phyloP scores from a whole-genome alignment of 257 asterid species.

The Nicotiana sylvestris region DNA sequence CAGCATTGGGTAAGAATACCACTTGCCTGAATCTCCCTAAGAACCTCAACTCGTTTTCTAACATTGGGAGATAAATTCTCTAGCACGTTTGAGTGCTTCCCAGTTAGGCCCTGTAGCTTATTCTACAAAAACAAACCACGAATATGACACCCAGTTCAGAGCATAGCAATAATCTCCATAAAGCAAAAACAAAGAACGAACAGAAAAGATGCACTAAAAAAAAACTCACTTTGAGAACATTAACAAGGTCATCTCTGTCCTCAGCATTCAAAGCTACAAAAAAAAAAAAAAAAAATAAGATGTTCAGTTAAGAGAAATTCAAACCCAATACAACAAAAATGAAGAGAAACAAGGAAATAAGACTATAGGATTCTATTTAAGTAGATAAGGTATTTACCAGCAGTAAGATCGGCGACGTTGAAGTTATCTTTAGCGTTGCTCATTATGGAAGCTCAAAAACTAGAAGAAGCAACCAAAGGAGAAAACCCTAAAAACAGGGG shows the following conservation, averaged over 20 bases:
- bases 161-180: neutral
- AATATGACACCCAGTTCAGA: neutral
- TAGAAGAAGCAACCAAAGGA: too few relatives aligned
- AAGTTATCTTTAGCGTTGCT: slow-evolving; percentile 26
- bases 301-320: neutral
- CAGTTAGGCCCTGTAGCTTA: slow-evolving; percentile 57
- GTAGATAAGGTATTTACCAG: slow-evolving; percentile 9
- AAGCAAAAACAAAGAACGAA: neutral
- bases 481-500: too few relatives aligned
- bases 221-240: slow-evolving; percentile 55
- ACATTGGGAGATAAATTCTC: slow-evolving; percentile 45
- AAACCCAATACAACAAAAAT: neutral
- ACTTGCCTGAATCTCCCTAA: slow-evolving; percentile 51
- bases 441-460: neutral
- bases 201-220: neutral
- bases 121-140: slow-evolving; percentile 27
- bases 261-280: slow-evolving; percentile 60
- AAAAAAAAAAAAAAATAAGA: slow-evolving; percentile 18
- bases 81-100: slow-evolving; percentile 51
- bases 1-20: neutral
- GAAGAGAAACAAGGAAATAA: neutral
- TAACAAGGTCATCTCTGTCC: slow-evolving; percentile 59
- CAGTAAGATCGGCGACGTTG: slow-evolving; percentile 31
- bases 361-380: too few relatives aligned
- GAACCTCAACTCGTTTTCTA: slow-evolving; percentile 53